A percentile compares a stretch with the other conserved stretches of the same genome.
Conservation (phyloP, 805 yeast species). For the Wickerhamiella sergipiensis region DNA sequence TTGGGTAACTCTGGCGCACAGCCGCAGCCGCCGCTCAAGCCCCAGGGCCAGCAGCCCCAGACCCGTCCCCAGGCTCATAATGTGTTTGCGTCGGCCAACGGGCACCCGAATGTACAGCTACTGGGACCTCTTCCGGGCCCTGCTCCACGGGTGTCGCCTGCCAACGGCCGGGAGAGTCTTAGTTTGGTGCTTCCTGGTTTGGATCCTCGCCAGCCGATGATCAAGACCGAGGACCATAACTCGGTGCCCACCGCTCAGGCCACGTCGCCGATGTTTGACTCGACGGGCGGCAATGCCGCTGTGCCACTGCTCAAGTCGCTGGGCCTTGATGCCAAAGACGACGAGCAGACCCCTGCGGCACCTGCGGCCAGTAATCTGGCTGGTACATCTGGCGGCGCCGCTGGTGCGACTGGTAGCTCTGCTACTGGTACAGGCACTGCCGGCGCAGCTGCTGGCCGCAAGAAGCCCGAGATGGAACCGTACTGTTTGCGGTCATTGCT, state of each 20-base stretch:
- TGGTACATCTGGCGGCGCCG: not conserved
- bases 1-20: not conserved
- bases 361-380: not conserved
- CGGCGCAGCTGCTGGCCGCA: not conserved
- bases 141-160: not conserved
- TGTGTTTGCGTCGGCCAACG: not conserved
- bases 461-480: constrained; percentile 35
- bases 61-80: not conserved
- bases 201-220: not conserved
- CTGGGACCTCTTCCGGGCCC: not conserved
- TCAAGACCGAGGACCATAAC: not conserved
- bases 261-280: not conserved
- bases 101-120: constrained; percentile 1
- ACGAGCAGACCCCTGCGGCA: not conserved
- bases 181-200: not conserved
- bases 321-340: not conserved
- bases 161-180: not conserved
- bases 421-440: not conserved
- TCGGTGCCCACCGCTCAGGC: not conserved
- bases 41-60: not conserved
- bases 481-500: constrained; percentile 58
- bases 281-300: not conserved
- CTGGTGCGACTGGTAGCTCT: not conserved
- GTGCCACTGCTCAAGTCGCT: not conserved
- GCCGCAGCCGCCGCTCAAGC: not conserved